Conservation (phyloP, 805 yeast genomes). For the Ogataea degrootiae region DNA sequence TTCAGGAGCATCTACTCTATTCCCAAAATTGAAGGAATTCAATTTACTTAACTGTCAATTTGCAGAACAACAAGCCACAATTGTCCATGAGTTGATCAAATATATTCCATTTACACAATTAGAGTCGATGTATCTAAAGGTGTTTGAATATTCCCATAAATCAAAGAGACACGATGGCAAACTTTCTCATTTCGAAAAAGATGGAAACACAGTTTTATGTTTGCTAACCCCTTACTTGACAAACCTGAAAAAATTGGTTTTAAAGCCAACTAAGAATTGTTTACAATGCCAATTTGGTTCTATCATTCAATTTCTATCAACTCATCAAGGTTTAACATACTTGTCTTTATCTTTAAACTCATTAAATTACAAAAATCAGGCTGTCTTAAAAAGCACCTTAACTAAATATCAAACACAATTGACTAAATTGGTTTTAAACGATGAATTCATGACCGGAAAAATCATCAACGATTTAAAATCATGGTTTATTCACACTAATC, state of each 20-base stretch:
- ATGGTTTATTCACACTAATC: constrained; percentile 22
- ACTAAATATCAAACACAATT: constrained; percentile 2
- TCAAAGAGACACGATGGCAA: constrained; percentile 9
- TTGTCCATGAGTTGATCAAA: constrained; percentile 3
- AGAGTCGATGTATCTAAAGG: constrained; percentile 11
- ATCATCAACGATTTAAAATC: constrained; percentile 18
- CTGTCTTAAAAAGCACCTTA: constrained; percentile 4
- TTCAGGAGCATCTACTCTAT: background rate
- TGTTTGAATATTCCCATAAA: constrained; percentile 26
- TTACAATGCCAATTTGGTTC: constrained; percentile 22
- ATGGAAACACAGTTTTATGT: constrained; percentile 6
- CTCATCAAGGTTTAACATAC: constrained; percentile 1
- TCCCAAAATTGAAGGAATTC: constrained; percentile 12
- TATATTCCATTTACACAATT: constrained; percentile 9
- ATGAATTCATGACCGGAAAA: constrained; percentile 18
- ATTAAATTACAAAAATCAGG: constrained; percentile 11
- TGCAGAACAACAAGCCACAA: constrained; percentile 12
- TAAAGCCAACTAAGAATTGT: constrained; percentile 26
- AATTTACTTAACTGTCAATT: constrained; percentile 22
- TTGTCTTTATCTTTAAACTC: constrained; percentile 19
- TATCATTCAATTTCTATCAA: constrained; percentile 9
- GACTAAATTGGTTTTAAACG: constrained; percentile 17
- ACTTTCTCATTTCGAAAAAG: background rate
- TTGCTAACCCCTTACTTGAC: constrained; percentile 15
- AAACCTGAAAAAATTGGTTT: constrained; percentile 13